A percentile compares a stretch with the other conserved stretches of the same genome.
phyloP scores from a whole-genome alignment of 2,329 filamentous ascomycete species.

The Aureobasidium sp. region DNA sequence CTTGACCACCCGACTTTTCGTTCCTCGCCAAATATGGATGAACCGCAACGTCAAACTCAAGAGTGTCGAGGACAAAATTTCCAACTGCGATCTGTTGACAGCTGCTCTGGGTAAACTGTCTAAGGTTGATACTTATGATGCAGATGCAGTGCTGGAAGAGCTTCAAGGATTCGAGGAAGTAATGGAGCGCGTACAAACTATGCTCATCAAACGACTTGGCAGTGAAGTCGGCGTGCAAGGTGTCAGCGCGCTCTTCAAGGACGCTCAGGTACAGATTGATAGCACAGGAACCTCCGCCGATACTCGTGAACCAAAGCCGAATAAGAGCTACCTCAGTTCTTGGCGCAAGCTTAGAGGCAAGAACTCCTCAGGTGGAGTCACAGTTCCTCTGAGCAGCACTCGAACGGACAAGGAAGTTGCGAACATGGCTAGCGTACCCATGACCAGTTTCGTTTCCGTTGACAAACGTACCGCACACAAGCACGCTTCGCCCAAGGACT shows the following conservation, averaged over 20 bases:
- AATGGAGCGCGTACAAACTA: constrained; percentile 75
- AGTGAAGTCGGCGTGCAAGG: constrained; percentile 82
- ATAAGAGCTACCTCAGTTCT: constrained; percentile 73
- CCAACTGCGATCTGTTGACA: constrained; percentile 84
- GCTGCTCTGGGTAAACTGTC: constrained; percentile 67
- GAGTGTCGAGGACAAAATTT: constrained; percentile 85
- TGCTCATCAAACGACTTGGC: constrained; percentile 77
- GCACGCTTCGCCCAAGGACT: constrained; percentile 36
- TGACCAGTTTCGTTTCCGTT: constrained; percentile 66
- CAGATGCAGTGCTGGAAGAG: constrained; percentile 85
- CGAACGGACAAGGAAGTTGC: constrained; percentile 50
- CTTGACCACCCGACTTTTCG: constrained; percentile 81
- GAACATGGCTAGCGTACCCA: constrained; percentile 47
- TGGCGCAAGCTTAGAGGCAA: constrained; percentile 89
- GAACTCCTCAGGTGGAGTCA: constrained; percentile 51
- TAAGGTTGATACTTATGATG: constrained; percentile 79
- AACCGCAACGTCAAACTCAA: constrained; percentile 92
- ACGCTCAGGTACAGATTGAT: constrained; percentile 37
- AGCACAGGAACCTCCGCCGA: constrained; percentile 27
- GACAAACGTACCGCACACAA: constrained; percentile 50
- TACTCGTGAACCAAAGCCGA: constrained; percentile 39
- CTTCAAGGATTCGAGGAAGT: constrained; percentile 84
- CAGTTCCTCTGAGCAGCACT: not conserved
- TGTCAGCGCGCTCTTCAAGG: constrained; percentile 66
- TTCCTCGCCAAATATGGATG: constrained; percentile 87